phyloP scores from a whole-genome alignment of 352 stramenopile genomes.

The Phytophthora pseudosyringae region DNA sequence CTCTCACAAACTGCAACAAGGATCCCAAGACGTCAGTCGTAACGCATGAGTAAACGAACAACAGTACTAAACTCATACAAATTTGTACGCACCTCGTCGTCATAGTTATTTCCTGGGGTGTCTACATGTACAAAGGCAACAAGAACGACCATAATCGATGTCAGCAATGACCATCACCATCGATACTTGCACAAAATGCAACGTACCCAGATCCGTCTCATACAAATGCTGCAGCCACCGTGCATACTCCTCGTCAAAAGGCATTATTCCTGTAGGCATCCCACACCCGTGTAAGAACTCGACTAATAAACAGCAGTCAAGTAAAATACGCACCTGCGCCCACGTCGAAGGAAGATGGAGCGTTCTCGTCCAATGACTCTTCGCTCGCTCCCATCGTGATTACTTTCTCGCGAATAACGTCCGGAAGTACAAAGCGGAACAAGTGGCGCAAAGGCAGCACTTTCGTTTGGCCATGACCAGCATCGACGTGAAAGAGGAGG shows the following conservation, averaged over 20 bases:
- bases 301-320: neutral
- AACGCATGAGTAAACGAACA: neutral
- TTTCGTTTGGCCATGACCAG: conserved; percentile 51
- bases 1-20: conserved; percentile 38
- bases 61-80: neutral
- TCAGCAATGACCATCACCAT: conserved; percentile 5
- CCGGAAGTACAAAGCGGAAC: conserved; percentile 80
- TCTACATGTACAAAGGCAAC: conserved; percentile 44
- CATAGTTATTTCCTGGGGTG: conserved; percentile 52
- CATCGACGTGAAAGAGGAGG: conserved; percentile 80
- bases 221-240: conserved; percentile 89
- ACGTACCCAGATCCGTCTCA: conserved; percentile 83
- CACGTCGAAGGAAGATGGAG: conserved; percentile 69
- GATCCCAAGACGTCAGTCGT: neutral
- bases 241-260: conserved; percentile 89
- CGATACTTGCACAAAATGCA: neutral
- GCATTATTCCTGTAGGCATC: conserved; percentile 41
- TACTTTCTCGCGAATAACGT: conserved; percentile 66
- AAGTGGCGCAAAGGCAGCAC: conserved; percentile 75
- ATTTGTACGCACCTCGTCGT: conserved; percentile 48
- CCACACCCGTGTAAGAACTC: conserved; percentile 6
- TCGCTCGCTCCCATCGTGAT: conserved; percentile 71
- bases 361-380: conserved; percentile 72
- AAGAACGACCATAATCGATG: neutral
- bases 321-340: conserved; percentile 44